Base-by-base conservation (phyloP, 2,329 filamentous ascomycete genomes). In the Alternaria sp. region DNA sequence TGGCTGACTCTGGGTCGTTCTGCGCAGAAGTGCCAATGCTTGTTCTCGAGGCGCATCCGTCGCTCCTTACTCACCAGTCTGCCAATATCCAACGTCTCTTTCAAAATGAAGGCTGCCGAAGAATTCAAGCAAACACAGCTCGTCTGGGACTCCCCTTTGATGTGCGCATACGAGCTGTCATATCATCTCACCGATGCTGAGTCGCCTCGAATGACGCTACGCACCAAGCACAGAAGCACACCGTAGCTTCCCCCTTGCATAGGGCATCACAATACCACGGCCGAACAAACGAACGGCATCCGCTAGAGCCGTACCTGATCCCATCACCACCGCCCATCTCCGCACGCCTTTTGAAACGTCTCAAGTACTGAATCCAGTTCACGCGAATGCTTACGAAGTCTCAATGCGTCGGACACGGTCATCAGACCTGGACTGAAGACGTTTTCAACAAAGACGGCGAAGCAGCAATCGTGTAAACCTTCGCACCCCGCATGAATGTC, bases 171-270 rank as follows among this genome's bases (percentile, higher is more conserved):
- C 12, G 17, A 2, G 13, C 43, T 32, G 15, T 21, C 25, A 36
- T 30, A 30, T 11, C 15, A 12, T 43, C 32, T 36, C 52, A 50
- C 23, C 19, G 17, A 45, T 25, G 19, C 19, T 21, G 10, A 3
- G 36, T 17, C 26, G 54, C 32, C 19, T 17, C 25, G 36, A 26
- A 57, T 26, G 25, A 51, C n/a, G 32, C 21, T 32, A 32, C 45
- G 45, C 54, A 46, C 43, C n/a, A n/a, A 6, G 25, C 25, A 26
- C 46, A 25, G 25, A 28, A 49, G 25, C 46, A 51, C 25, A 46
- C 11, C 19, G 26, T 49, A 46, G 59, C 59, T 61, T 30, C 26
- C 46, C 59, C 54, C 59, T 61, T 61, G 54, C 59, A 61, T 61
- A 61, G n/a, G 23, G 26, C 28, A 28, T 52, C 28, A 23, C 36